Percentiles rank a stretch among this genome's conserved stretches.
These are phyloP conservation scores for Rubroshorea leprosula DNA, from an alignment of 345 rosid species.

Conservation along the genomic window DNA sequence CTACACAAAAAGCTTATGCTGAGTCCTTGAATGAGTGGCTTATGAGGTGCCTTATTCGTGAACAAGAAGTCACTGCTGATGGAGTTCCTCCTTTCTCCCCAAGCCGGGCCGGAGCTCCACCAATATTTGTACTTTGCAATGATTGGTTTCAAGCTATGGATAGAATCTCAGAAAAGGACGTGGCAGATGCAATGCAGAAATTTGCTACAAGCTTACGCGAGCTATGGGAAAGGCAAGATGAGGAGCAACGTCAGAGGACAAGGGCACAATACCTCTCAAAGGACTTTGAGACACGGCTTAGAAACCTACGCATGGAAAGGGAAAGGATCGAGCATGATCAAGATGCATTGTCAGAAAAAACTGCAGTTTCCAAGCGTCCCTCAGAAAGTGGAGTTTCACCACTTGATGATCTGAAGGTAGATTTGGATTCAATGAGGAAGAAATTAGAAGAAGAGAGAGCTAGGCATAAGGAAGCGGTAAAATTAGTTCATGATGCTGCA, in stretches of 20 bases:
- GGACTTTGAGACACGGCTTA: constrained; percentile 73
- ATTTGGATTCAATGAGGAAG: constrained; percentile 79
- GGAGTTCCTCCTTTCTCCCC: constrained; percentile 30
- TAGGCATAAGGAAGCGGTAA: constrained; percentile 66
- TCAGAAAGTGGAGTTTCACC: constrained; percentile 62
- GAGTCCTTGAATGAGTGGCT: constrained; percentile 36
- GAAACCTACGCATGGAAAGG: constrained; percentile 48
- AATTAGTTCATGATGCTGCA: constrained; percentile 67
- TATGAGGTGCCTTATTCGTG: constrained; percentile 21
- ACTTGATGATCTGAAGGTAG: constrained; percentile 75
- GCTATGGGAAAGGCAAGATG: constrained; percentile 85
- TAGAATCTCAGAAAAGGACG: constrained; percentile 60
- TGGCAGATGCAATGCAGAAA: constrained; percentile 51
- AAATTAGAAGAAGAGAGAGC: constrained; percentile 63
- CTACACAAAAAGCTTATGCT: constrained; percentile 24
- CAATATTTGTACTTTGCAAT: constrained; percentile 67
- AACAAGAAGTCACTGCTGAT: constrained; percentile 12
- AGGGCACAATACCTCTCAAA: constrained; percentile 74
- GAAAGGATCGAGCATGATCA: constrained; percentile 53
- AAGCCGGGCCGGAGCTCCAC: constrained; percentile 74
- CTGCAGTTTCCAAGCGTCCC: constrained; percentile 46
- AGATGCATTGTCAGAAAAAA: constrained; percentile 52
- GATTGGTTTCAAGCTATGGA: constrained; percentile 86
- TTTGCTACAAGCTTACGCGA: constrained; percentile 66
- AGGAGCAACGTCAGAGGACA: constrained; percentile 66